Evolutionary conservation across 352 stramenopile genomes (phyloP).

Genomic region (Phytophthora palmivora): DNA sequence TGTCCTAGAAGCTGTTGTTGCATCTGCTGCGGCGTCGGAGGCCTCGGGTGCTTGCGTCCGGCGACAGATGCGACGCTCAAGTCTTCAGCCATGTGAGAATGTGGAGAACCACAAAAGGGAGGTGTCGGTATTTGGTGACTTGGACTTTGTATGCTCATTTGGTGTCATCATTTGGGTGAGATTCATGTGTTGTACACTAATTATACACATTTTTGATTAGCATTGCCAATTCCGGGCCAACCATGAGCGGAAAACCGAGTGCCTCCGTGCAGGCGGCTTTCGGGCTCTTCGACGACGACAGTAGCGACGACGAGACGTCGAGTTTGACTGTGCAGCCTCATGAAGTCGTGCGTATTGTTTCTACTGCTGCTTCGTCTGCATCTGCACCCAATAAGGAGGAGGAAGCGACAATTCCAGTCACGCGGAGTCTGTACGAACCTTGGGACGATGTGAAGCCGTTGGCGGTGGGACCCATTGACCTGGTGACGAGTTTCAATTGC

Average conservation of each 20-base stretch:
- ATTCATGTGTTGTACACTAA: not conserved
- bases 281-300: constrained; percentile 86
- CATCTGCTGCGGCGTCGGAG: not conserved
- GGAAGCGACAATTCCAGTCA: constrained; percentile 7
- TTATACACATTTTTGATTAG: not conserved
- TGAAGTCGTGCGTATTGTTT: constrained; percentile 29
- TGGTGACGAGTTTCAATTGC: constrained; percentile 57
- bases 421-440: constrained; percentile 54
- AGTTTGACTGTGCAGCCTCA: constrained; percentile 25
- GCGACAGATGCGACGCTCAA: constrained; percentile 12
- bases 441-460: constrained; percentile 87
- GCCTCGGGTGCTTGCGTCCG: constrained; percentile 9
- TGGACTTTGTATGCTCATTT: constrained; percentile 14
- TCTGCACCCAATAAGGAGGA: constrained; percentile 14
- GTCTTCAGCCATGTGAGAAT: constrained; percentile 26
- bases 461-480: constrained; percentile 82
- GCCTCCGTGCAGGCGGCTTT: constrained; percentile 74
- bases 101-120: constrained; percentile 28
- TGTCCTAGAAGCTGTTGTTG: not conserved
- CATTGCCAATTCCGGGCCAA: constrained; percentile 7
- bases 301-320: constrained; percentile 59
- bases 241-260: constrained; percentile 42
- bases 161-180: not conserved
- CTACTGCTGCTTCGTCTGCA: constrained; percentile 3
- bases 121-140: constrained; percentile 23